Evolutionary conservation across 2,329 filamentous ascomycete genomes (phyloP), one percentile per base, ranked within the genome.

Genomic region (Aurifilum marmelostoma): DNA sequence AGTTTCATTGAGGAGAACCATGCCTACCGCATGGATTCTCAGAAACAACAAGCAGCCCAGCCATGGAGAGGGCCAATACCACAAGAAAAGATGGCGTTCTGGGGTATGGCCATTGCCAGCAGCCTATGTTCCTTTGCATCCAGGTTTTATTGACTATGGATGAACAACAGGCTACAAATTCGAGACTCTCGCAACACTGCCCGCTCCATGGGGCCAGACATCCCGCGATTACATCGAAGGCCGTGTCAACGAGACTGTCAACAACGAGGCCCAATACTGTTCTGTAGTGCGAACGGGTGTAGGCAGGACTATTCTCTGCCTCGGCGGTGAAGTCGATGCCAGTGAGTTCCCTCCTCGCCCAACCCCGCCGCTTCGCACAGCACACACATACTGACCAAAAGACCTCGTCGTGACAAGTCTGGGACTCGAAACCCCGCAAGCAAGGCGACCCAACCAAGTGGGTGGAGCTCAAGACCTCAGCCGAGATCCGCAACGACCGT

Each of bases 1-100:
- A 97, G 92, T 69, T 98, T 95, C 80, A 92, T 99, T 72, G 96
- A 99, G 80, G 96, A 99, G 76, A 92, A 97, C 78, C 89, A 97
- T 76, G 82, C 83, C 21, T 90, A 90, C 76, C 95, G 94, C 75
- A 81, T 89, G 62, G 83, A 86, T 1, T 87, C 88, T 16, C 87
- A 88, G 73, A 79, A 82, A 70, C 82, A 84, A 41, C 90, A 94
- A 79, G 83, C 70, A 81, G 83, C 71, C 80, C 86, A 75, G 82
- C 59, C 76, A 11, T 75, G 73, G 71, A 72, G 72, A 32, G 76
- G 77, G n/a, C 79, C 77, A 37, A 79, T 81, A 54, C 87, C 92
- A 0, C 89, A 91, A 64, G 91, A 96, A 69, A 83, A 94, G 72
- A 97, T 97, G 94, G 89, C 91, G 63, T 99, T 90, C 76, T 98